Evolutionary conservation across 495 filamentous ascomycete species (phyloP), one percentile per base, ranked within the genome.

Genomic region (Pyrenopolyporus hunteri): DNA sequence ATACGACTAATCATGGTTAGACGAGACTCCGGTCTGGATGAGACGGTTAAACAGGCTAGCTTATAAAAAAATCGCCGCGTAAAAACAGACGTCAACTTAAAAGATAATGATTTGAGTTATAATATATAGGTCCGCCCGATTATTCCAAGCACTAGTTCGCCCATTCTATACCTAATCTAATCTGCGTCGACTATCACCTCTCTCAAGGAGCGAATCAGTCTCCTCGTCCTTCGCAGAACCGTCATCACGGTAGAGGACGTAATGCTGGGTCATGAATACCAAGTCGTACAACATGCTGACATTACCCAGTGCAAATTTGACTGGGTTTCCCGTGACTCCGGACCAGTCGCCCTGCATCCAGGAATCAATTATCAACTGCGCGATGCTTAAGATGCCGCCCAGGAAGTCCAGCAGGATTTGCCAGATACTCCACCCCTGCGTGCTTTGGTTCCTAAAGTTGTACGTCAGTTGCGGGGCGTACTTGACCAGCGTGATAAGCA

Each of bases 191-290:
- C 68, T 71, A 26, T 73, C 74, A 3, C 63, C 64, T 17, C 66
- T 45, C 52, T 69, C 68, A 23, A 78, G 66, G 14, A 78, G 66
- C 14, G 70, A 53, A n/a, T 75, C 77, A 13, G 42, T 29, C 71
- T 78, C 77, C 6, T 47, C 60, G 9, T 54, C 47, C 51, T 73
- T 71, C 5, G 28, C 60, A 0, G 32, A 19, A 10, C 58, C 57
- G 6, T 67, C 63, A 4, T 67, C 70, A 23, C 71, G 78, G 70
- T 95, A 96, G 4, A 95, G 74, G 19, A 90, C 74, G 68, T 91
- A 97, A 76, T 98, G 94, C 73, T 98, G 94, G 13, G 80, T 69
- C 39, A 96, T 84, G 64, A 97, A 98, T 19, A 97, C 76, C 4
- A 88, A 22, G 67, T 97, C 93, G 68, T 96, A 97, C n/a, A 89